A percentile compares a stretch with the other conserved stretches of the same genome.
phyloP scores from a whole-genome alignment of 371 early-diverging fungal genomes.

The Saksenaea oblongispora region DNA sequence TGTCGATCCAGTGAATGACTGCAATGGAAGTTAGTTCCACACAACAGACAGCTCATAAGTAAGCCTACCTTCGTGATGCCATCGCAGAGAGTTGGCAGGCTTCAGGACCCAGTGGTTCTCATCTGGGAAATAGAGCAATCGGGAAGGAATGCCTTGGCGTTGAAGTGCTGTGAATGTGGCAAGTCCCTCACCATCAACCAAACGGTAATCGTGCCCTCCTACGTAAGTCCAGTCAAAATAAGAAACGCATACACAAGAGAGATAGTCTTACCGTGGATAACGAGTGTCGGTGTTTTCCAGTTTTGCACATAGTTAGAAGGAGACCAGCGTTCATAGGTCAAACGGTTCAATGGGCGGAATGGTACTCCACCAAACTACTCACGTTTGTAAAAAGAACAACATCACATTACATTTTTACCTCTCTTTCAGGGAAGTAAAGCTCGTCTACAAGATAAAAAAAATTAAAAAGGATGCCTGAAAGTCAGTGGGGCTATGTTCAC shows the following conservation, averaged over 20 bases:
- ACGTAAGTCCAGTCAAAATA: neutral
- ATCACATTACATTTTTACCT: constrained; percentile 34
- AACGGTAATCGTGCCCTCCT: constrained; percentile 64
- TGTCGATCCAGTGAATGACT: constrained; percentile 62
- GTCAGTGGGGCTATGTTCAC: neutral
- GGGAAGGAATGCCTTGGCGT: constrained; percentile 70
- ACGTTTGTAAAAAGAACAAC: neutral
- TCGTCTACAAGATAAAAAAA: constrained; percentile 52
- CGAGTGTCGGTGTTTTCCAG: constrained; percentile 83
- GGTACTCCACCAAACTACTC: constrained; percentile 71
- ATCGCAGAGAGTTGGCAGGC: constrained; percentile 75
- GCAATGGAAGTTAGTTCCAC: neutral
- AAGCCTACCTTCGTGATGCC: constrained; percentile 67
- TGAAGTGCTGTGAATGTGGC: constrained; percentile 81
- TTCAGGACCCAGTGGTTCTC: constrained; percentile 82
- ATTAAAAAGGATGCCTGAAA: neutral
- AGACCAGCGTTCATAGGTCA: constrained; percentile 67
- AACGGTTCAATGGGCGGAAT: constrained; percentile 50
- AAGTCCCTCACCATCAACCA: constrained; percentile 72
- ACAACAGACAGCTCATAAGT: neutral
- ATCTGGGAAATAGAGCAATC: constrained; percentile 80
- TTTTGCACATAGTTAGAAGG: constrained; percentile 71
- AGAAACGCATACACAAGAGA: neutral
- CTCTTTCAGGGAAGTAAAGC: constrained; percentile 79
- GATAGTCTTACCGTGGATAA: constrained; percentile 68